These are phyloP conservation scores for Mediolabrus comicus DNA, from an alignment of 108 stramenopile genomes.

Conservation along the genomic window DNA sequence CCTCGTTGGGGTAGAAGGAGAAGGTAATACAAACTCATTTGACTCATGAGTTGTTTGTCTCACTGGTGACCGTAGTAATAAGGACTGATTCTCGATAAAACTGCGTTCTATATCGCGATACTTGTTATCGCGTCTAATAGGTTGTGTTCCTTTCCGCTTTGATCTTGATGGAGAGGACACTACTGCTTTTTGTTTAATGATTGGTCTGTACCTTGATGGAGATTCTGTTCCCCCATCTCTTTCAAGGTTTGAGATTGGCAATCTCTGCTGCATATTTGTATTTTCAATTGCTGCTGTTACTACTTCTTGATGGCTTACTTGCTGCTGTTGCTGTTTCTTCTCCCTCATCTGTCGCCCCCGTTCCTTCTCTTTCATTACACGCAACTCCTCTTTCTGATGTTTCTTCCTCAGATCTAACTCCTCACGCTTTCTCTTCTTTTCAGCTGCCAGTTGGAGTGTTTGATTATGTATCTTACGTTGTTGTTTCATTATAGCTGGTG, in stretches of 20 bases:
- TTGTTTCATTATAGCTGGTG: background rate
- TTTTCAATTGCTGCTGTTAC: background rate
- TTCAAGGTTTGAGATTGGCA: background rate
- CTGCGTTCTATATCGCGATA: background rate
- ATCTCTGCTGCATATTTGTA: background rate
- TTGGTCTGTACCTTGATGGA: background rate
- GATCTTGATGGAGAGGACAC: background rate
- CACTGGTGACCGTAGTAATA: background rate
- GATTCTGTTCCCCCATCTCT: too few relatives aligned
- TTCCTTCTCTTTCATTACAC: background rate
- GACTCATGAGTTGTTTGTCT: background rate
- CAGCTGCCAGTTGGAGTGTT: background rate
- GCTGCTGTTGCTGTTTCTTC: background rate
- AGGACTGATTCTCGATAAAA: background rate
- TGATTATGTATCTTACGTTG: slow-evolving; percentile 1
- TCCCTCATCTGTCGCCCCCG: background rate
- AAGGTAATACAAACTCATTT: background rate
- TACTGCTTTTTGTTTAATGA: background rate
- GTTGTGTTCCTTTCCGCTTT: background rate
- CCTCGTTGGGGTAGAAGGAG: background rate
- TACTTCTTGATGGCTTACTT: background rate
- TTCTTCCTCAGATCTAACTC: background rate
- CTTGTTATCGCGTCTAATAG: background rate
- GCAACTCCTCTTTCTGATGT: background rate
- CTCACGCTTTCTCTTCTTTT: slow-evolving; percentile 5